These are phyloP conservation scores for Tritrichomonas foetus DNA, from an alignment of 208 protist genomes.

Conservation along the genomic window DNA sequence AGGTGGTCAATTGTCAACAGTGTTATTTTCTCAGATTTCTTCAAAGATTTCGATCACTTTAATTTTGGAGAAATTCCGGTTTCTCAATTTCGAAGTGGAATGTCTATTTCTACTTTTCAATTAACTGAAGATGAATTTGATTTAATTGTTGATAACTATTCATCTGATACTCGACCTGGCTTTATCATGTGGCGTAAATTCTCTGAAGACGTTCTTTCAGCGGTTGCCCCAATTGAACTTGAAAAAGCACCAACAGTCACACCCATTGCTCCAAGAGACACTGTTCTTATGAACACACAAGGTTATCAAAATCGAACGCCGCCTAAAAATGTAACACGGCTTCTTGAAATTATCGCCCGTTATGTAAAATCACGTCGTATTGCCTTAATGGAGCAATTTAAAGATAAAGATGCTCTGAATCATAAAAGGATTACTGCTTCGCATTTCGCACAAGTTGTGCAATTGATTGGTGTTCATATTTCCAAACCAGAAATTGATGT, in stretches of 20 bases:
- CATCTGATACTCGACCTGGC: background rate
- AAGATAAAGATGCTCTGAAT: background rate
- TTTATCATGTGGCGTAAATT: constrained; percentile 10
- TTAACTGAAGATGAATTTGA: background rate
- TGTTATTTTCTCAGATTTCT: background rate
- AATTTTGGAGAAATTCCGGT: background rate
- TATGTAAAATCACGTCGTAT: background rate
- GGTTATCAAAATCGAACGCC: background rate
- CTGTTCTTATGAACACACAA: background rate
- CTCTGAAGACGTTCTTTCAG: background rate
- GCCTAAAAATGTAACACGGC: background rate
- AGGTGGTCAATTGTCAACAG: background rate
- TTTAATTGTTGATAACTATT: background rate
- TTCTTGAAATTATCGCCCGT: background rate
- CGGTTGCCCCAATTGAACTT: background rate
- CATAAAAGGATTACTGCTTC: background rate
- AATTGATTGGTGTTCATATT: background rate
- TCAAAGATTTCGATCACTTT: background rate
- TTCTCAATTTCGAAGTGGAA: background rate
- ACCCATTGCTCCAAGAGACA: background rate
- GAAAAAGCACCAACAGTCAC: background rate
- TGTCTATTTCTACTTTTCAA: background rate
- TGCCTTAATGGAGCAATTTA: constrained; percentile 7
- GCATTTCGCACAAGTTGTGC: background rate
- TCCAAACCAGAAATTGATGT: background rate